Conservation (phyloP, 352 stramenopile genomes). For the Phytophthora kernoviae region DNA sequence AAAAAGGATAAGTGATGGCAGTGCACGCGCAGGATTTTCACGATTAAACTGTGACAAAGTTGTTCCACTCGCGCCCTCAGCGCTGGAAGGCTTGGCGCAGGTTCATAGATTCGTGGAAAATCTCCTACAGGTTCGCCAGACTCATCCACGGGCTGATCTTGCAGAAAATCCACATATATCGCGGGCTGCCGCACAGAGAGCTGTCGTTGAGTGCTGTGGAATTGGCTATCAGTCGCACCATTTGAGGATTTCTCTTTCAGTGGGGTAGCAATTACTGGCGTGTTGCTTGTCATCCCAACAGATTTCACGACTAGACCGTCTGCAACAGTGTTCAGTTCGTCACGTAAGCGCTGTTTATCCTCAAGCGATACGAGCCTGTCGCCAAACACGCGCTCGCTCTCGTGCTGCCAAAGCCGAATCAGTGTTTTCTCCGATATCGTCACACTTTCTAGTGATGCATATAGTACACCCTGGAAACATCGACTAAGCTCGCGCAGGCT, state of each 20-base stretch:
- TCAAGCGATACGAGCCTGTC: constrained; percentile 77
- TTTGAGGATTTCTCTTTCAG: constrained; percentile 25
- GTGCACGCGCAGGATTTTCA: constrained; percentile 61
- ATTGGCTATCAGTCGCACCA: constrained; percentile 4
- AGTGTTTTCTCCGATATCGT: constrained; percentile 50
- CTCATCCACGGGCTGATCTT: constrained; percentile 83
- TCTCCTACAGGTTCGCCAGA: constrained; percentile 80
- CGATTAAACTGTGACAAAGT: constrained; percentile 85
- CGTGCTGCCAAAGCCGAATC: constrained; percentile 83
- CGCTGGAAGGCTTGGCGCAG: constrained; percentile 42
- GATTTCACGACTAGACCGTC: constrained; percentile 46
- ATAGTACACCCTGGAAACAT: constrained; percentile 83
- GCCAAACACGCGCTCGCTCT: constrained; percentile 81
- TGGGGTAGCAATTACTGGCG: constrained; percentile 10
- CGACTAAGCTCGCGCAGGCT: constrained; percentile 76
- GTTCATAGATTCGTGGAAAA: constrained; percentile 86
- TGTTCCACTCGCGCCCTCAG: constrained; percentile 63
- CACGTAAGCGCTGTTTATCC: constrained; percentile 72
- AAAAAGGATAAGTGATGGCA: constrained; percentile 89
- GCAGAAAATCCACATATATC: constrained; percentile 88
- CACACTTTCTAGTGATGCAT: constrained; percentile 54
- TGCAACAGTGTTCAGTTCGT: constrained; percentile 52
- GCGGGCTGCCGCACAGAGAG: constrained; percentile 15
- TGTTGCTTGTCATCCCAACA: neutral
- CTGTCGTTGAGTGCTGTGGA: constrained; percentile 13